A percentile compares a stretch with the other conserved stretches of the same genome.
phyloP scores from a whole-genome alignment of 2,329 filamentous ascomycete genomes.

The Samsoniella hepiali region DNA sequence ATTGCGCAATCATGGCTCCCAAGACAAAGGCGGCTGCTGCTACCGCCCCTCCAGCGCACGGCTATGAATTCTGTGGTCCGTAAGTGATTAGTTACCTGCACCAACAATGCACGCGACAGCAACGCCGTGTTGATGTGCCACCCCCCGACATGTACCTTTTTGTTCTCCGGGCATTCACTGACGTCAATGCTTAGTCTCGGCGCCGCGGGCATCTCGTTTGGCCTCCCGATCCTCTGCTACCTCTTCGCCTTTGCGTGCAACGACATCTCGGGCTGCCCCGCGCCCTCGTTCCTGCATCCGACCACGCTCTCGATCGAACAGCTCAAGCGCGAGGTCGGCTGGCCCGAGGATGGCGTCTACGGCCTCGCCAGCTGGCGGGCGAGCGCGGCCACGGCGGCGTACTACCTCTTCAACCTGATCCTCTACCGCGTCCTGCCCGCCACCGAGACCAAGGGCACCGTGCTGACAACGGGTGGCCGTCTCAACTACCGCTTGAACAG shows the following conservation, averaged over 20 bases:
- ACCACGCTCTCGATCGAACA: conserved; percentile 66
- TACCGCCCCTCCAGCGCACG: conserved; percentile 33
- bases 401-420: conserved; percentile 72
- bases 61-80: conserved; percentile 54
- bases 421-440: conserved; percentile 77
- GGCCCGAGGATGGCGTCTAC: conserved; percentile 67
- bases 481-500: conserved; percentile 82
- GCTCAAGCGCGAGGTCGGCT: conserved; percentile 77
- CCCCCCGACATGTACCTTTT: not conserved
- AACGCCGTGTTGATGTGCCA: not conserved
- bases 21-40: conserved; percentile 29
- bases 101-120: not conserved
- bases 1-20: conserved; percentile 29
- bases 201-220: conserved; percentile 73
- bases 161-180: conserved; percentile 17
- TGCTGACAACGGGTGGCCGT: conserved; percentile 66
- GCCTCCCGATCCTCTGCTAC: conserved; percentile 76
- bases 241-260: conserved; percentile 83
- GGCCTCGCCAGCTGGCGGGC: conserved; percentile 69
- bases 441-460: conserved; percentile 64
- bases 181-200: conserved; percentile 57
- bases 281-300: conserved; percentile 73
- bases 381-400: conserved; percentile 67
- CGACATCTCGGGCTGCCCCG: conserved; percentile 86
- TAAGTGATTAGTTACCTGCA: conserved; percentile 31